phyloP scores from a whole-genome alignment of 116 monocot species.

The Iris pallida region DNA sequence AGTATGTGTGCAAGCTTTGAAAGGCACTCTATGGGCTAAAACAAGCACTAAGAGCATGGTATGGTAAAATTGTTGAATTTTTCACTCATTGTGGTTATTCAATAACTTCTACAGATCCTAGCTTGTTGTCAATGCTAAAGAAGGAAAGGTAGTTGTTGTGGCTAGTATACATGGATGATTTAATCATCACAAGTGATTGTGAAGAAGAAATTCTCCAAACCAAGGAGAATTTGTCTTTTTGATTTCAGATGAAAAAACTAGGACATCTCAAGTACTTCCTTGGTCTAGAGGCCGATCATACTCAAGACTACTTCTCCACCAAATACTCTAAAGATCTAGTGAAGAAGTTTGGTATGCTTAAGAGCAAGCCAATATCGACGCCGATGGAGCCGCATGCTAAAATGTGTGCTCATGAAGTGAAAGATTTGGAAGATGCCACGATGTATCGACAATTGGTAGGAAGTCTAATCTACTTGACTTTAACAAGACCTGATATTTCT shows the following conservation, averaged over 20 bases:
- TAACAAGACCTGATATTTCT: conserved; percentile 3
- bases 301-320: conserved; percentile 1
- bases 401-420: conserved; percentile 6
- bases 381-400: conserved; percentile 11
- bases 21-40: not conserved
- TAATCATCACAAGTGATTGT: conserved; percentile 13
- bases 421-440: conserved; percentile 13
- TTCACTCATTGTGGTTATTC: conserved; percentile 1
- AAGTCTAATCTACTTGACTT: conserved; percentile 9
- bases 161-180: conserved; percentile 11
- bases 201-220: conserved; percentile 8
- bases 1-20: conserved; percentile 3
- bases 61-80: conserved; percentile 12
- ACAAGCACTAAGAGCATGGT: conserved; percentile 7
- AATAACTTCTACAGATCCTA: conserved; percentile 5
- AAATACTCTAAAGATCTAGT: conserved; percentile 5
- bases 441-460: conserved; percentile 16
- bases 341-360: conserved; percentile 5
- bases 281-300: conserved; percentile 7
- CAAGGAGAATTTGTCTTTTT: conserved; percentile 6
- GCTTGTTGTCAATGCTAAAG: conserved; percentile 3
- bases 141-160: conserved; percentile 2
- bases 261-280: conserved; percentile 18
- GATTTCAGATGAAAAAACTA: conserved; percentile 13
- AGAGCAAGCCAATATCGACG: conserved; percentile 1